A percentile compares a stretch with the other conserved stretches of the same genome.
Conservation (phyloP, 2,329 filamentous ascomycete genomes). For the Arthrocladium fulminans region DNA sequence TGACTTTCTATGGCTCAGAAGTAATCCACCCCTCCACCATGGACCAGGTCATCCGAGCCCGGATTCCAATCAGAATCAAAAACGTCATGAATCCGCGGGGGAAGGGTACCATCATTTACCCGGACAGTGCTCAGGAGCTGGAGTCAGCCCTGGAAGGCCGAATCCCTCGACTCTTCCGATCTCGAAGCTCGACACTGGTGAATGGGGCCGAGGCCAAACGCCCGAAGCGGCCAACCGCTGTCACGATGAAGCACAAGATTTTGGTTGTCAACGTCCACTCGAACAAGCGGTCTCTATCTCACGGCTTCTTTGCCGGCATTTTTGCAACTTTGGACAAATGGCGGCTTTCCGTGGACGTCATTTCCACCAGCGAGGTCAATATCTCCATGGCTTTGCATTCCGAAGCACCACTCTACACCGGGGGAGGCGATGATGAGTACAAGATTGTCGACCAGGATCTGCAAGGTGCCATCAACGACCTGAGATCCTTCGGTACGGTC, state of each 20-base stretch:
- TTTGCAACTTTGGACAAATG: conserved; percentile 84
- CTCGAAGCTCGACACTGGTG: conserved; percentile 40
- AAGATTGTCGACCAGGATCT: conserved; percentile 54
- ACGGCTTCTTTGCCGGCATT: conserved; percentile 90
- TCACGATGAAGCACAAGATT: conserved; percentile 96
- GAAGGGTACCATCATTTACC: conserved; percentile 59
- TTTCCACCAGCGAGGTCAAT: conserved; percentile 93
- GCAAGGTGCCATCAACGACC: conserved; percentile 57
- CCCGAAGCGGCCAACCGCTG: conserved; percentile 72
- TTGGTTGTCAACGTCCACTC: conserved; percentile 96
- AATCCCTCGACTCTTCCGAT: conserved; percentile 46
- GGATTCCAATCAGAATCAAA: conserved; percentile 60
- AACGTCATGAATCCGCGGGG: conserved; percentile 60
- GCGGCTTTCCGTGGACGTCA: conserved; percentile 85
- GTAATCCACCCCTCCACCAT: conserved; percentile 98
- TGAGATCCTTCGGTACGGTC: conserved; percentile 76
- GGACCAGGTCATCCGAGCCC: conserved; percentile 70
- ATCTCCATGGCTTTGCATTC: conserved; percentile 95
- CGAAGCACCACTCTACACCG: conserved; percentile 49
- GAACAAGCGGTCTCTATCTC: conserved; percentile 90
- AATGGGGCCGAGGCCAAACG: conserved; percentile 30
- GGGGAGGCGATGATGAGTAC: conserved; percentile 39
- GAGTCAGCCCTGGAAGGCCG: conserved; percentile 32
- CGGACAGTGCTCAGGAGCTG: conserved; percentile 54
- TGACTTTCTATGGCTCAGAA: conserved; percentile 90